Evolutionary conservation across 495 filamentous ascomycete species (phyloP), one percentile per base, ranked within the genome.

Genomic region (Aspergillus indologenus): DNA sequence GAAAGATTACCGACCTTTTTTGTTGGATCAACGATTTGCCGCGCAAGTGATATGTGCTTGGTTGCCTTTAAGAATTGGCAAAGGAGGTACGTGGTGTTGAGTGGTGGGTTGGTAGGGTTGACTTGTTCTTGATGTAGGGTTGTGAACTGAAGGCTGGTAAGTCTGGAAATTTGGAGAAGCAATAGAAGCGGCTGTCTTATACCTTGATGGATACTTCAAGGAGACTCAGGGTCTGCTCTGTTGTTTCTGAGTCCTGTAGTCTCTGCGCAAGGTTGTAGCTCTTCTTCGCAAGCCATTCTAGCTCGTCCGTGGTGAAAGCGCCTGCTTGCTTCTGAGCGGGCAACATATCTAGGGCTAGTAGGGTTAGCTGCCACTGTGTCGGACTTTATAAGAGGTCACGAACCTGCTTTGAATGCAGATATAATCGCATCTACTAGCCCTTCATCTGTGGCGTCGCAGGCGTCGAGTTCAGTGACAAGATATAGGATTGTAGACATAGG

Each of bases 211-310:
- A 90, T 20, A 77, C 72, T 12, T 72, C 67, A 3, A 93, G 67
- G 47, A 95, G 79, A 23, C 81, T 71, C 24, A 86, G 56, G 0
- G 83, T 76, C 45, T 74, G 69, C 8, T 73, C 68, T 6, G 84
- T 77, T 18, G 79, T 65, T 78, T 87, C 85, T 14, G 61, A 69
- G 0, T 75, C 76, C 34, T 83, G 82, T 43, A 82, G 73, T 61
- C 85, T 84, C 2, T 92, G 66, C 0, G 85, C 82, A 22, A 90
- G 68, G 61, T 92, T 91, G 69, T 94, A 96, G 7, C 84, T 82
- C 61, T 87, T 91, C 54, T 84, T 82, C 48, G 84, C 85, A 70
- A 95, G 90, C 90, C 91, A 94, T 66, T 93, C 80, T 2, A 93
- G 75, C 58, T 95, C 90, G 23, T 73, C 71, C 20, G n/a, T n/a